Evolutionary conservation across 106 monocot species (phyloP), one percentile per base, ranked within the genome.

Genomic region (Posidonia australis): DNA sequence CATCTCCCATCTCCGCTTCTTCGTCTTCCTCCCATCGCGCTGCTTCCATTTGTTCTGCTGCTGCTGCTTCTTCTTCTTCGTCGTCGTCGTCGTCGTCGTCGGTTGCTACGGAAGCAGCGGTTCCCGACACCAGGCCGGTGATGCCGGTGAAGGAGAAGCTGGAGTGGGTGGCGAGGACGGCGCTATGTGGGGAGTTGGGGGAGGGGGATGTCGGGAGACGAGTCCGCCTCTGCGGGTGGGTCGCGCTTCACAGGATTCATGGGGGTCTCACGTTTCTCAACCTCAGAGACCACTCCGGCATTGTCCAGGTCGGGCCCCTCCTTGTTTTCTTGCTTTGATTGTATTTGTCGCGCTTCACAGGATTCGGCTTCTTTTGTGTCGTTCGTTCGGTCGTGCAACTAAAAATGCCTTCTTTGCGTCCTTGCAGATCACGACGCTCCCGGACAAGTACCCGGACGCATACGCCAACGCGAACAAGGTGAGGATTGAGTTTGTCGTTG

Each of bases 231-330:
- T 87, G 90, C 49, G 96, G 96, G 5, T 98, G 96, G 90, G 96
- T 98, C 30, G 90, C 90, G 3, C 71, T 98, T 14, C 96, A 82
- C 51, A 56, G 96, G 74, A 64, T 85, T 54, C 96, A 98, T 21
- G 90, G 87, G 9, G 90, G 96, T 0, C 81, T 98, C 54, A 98
- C 90, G 48, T 98, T 98, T 46, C 58, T 98, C 10, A 98, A 84
- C 61, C 81, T 98, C 6, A 80, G 96, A 46, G 96, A 98, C 54
- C 71, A 66, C 22, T 83, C 87, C 44, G 96, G 96, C 46, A 82
- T 90, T 24, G 96, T 98, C 58, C 96, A 98, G 84, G 89, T 83
- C 18, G 9, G 28, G 32, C 19, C 30, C n/a, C n/a, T n/a, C n/a
- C n/a, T n/a, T n/a, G n/a, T n/a, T n/a, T n/a, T n/a, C n/a, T n/a